Percentiles rank a stretch among this genome's conserved stretches.
These are phyloP conservation scores for Macaranga tanarius DNA, from an alignment of 441 rosid species.

Conservation along the genomic window DNA sequence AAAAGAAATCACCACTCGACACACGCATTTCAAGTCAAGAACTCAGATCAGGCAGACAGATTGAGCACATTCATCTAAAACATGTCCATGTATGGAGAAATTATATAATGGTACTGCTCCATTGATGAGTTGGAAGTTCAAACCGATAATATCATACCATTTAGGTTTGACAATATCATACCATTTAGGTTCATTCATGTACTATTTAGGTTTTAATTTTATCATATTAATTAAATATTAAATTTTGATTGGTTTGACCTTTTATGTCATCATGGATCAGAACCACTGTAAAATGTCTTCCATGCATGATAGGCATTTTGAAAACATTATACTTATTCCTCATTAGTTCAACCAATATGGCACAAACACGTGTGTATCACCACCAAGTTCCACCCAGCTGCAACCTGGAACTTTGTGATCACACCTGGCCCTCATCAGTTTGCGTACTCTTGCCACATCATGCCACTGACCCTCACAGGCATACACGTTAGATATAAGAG, in stretches of 20 bases:
- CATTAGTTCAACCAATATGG: slow-evolving; percentile 17
- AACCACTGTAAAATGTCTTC: too few relatives aligned
- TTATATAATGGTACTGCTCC: too few relatives aligned
- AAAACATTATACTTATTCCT: slow-evolving; percentile 2
- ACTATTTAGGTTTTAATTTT: too few relatives aligned
- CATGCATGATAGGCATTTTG: too few relatives aligned
- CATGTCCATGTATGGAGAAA: not conserved
- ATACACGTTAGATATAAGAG: slow-evolving; percentile 52
- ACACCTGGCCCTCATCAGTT: slow-evolving; percentile 47
- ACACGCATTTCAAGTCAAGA: not conserved
- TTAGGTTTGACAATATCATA: too few relatives aligned
- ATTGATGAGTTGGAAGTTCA: too few relatives aligned
- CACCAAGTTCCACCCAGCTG: slow-evolving; percentile 51
- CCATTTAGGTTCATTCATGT: too few relatives aligned
- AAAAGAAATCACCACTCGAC: not conserved
- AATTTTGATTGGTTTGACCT: too few relatives aligned
- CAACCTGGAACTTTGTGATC: slow-evolving; percentile 54
- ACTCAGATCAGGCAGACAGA: slow-evolving; percentile 5
- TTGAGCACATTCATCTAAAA: slow-evolving; percentile 14
- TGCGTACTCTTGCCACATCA: slow-evolving; percentile 45
- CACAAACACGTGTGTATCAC: slow-evolving; percentile 20
- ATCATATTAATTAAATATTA: too few relatives aligned
- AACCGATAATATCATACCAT: too few relatives aligned
- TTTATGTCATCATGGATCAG: too few relatives aligned
- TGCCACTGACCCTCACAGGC: slow-evolving; percentile 58